Evolutionary conservation across 1,284 basidiomycete species (phyloP), one percentile per base, ranked within the genome.

Genomic region (Mycosarcoma mackinlayi): DNA sequence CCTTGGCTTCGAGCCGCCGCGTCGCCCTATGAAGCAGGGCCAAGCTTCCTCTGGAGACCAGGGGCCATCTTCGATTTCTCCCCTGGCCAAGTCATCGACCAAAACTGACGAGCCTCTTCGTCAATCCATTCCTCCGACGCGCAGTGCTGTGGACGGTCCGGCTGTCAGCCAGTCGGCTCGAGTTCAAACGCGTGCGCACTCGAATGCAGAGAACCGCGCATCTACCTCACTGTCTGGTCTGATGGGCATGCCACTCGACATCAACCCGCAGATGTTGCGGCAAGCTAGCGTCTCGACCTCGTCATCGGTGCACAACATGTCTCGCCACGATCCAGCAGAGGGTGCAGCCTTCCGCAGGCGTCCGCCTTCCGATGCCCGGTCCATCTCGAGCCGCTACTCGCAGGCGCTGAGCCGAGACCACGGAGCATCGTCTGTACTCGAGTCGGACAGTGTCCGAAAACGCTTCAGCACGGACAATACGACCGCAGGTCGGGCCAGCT

Each of bases 181-280:
- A 9, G 7, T 31, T 3, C 55, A 49, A 14, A 13, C 44, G 13
- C 66, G 60, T n/a, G 31, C 41, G 3, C 55, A 45, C 21, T 46
- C 62, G 1, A 46, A 30, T 11, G 47, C 46, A 21, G 70, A 70
- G 35, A 41, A 21, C 11, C 63, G 62, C 34, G 52, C 56, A 13
- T 65, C 60, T 4, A 69, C 62, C 3, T 73, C 71, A 5, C 28
- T 73, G 41, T 69, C 71, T 10, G 66, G 67, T 9, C 52, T 73
- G n/a, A 73, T 73, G 71, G 71, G 71, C 3, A 73, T 73, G 58
- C 67, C 61, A 18, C 27, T 59, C 11, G 67, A 70, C 30, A 47
- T 57, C 31, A 60, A 64, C 11, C 23, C 56, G 2, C 60, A 70
- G 8, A 59, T 70, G 67, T 28, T 70, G 56, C 67, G 67, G 6